Evolutionary conservation across 208 protist genomes (phyloP).

Genomic region (Polymyxa betae): DNA sequence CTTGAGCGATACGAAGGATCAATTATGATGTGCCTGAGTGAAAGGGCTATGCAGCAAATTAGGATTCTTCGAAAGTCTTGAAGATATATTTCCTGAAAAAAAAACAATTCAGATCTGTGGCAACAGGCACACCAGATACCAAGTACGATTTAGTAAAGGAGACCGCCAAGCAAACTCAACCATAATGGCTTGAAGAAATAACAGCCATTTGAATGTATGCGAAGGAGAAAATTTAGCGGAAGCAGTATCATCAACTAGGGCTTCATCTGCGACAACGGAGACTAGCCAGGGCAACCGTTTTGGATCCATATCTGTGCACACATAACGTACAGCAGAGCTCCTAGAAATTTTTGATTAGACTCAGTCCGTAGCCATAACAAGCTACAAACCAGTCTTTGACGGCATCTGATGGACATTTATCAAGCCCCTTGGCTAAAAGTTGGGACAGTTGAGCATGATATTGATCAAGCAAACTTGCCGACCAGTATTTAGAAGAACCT

Average conservation of each 20-base stretch:
- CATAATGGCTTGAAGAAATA: background rate
- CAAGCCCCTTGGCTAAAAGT: background rate
- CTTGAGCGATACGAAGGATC: too few species aligned
- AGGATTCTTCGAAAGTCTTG: background rate
- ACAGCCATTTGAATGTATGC: background rate
- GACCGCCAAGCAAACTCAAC: constrained; percentile 8
- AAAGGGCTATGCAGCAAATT: background rate
- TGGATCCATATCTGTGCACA: constrained; percentile 25
- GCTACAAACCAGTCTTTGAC: constrained; percentile 24
- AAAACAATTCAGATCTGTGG: background rate
- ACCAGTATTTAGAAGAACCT: background rate
- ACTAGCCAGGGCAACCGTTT: background rate
- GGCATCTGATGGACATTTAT: constrained; percentile 19
- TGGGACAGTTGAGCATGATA: background rate
- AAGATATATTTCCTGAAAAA: background rate
- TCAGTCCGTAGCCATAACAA: background rate
- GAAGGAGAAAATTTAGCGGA: background rate
- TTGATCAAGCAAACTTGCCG: background rate
- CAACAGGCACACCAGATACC: background rate
- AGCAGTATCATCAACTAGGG: background rate
- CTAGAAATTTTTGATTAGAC: background rate
- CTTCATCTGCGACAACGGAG: background rate
- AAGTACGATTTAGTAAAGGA: background rate
- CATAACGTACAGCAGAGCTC: background rate
- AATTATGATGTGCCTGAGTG: background rate